A percentile compares a stretch with the other conserved stretches of the same genome.
Conservation (phyloP, 345 rosid genomes). For the Aegle marmelos region DNA sequence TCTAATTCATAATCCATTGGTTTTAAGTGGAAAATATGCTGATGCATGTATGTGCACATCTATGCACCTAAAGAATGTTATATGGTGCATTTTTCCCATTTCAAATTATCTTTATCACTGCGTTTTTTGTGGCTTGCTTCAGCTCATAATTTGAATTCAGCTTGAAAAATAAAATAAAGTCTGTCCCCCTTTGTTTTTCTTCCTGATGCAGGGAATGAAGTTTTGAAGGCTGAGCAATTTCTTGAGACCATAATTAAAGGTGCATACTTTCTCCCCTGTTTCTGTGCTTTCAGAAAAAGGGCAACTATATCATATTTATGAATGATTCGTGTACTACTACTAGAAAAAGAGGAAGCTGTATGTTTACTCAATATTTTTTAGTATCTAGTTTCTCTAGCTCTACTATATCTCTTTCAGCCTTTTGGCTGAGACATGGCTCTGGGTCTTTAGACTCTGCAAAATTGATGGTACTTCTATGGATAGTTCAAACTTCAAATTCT, state of each 20-base stretch:
- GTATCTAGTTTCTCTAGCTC: not conserved
- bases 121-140: not conserved
- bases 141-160: not conserved
- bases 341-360: not conserved
- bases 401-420: not conserved
- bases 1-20: not conserved
- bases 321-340: not conserved
- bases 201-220: constrained; percentile 56
- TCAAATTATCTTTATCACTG: not conserved
- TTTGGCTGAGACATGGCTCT: not conserved
- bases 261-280: constrained; percentile 13
- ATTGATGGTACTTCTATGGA: not conserved
- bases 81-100: not conserved
- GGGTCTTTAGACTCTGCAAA: not conserved
- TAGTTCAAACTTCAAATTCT: not conserved
- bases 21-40: not conserved
- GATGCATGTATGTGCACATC: not conserved
- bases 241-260: constrained; percentile 81
- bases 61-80: not conserved
- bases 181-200: not conserved
- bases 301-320: not conserved
- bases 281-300: not conserved
- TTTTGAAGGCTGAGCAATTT: constrained; percentile 67
- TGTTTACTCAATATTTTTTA: not conserved
- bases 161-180: no score